A percentile compares a stretch with the other conserved stretches of the same genome.
These are phyloP conservation scores for Epichloe elymi DNA, from an alignment of 2,329 filamentous ascomycete genomes.

Conservation along the genomic window DNA sequence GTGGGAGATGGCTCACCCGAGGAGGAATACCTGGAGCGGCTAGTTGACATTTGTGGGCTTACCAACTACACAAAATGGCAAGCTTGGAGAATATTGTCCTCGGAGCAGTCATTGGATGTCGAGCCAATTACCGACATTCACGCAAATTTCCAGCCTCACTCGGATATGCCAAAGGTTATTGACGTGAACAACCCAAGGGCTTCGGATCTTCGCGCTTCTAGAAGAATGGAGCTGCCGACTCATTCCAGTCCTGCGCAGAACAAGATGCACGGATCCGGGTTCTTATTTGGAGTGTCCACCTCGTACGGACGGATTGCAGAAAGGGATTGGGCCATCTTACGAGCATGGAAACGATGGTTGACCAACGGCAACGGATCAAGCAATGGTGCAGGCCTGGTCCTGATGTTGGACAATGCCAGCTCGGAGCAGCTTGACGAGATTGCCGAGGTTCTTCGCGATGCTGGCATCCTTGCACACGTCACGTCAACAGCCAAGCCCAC, in stretches of 20 bases:
- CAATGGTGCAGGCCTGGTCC: conserved; percentile 30
- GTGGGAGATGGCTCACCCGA: conserved; percentile 14
- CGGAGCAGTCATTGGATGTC: conserved; percentile 15
- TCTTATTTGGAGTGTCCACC: conserved; percentile 31
- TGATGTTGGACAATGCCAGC: conserved; percentile 27
- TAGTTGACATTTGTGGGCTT: conserved; percentile 15
- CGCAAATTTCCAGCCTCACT: conserved; percentile 18
- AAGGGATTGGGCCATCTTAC: conserved; percentile 25
- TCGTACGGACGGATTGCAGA: conserved; percentile 27
- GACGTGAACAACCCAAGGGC: conserved; percentile 14
- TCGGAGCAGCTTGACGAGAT: conserved; percentile 20
- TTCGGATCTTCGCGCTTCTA: conserved; percentile 15
- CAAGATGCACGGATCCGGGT: conserved; percentile 25
- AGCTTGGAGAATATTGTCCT: conserved; percentile 19
- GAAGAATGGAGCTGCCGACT: conserved; percentile 21
- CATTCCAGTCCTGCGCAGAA: conserved; percentile 17
- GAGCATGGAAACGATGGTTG: conserved; percentile 33
- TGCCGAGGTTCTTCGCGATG: conserved; percentile 16
- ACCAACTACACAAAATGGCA: conserved; percentile 21
- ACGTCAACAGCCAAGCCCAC: conserved; percentile 17
- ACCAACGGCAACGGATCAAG: conserved; percentile 25
- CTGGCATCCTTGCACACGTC: conserved; percentile 28
- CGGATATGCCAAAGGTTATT: conserved; percentile 13
- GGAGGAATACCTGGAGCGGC: conserved; percentile 19
- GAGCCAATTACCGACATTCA: conserved; percentile 17